Base-by-base conservation (phyloP, 371 early-diverging fungal genomes). In the Mortierella sp. region DNA sequence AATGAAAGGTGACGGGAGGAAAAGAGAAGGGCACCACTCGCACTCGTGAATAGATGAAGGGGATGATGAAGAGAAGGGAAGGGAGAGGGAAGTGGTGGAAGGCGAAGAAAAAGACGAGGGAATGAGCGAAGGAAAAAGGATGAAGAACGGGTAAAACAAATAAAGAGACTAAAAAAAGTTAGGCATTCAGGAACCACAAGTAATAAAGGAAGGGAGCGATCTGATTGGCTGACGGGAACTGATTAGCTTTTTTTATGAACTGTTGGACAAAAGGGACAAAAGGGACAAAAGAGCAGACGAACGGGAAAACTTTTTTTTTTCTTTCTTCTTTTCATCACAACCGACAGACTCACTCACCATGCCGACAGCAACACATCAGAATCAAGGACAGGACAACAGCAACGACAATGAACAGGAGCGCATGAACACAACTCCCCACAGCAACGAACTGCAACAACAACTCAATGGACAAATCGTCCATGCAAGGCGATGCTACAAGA, bases 381-480 rank as follows among this genome's bases (percentile, higher is more conserved):
- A 42, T 21, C 55, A 45, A 13, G 42, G 4, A n/a, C 58, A 45
- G 58, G 9, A n/a, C 26, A 28, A 38, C 45, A 3, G 14, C 26
- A 28, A 38, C 0, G 26, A n/a, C 38, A 34, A 28, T 11, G 72
- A 8, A n/a, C 48, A 72, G 54, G 21, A 50, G 9, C 52, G 13
- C 31, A 55, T 21, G 52, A 28, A 4, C 11, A 2, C 50, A 71
- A 42, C 14, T 21, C 42, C 5, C 7, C 19, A 21, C 73, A 52
- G 24, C 52, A 8, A 26, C 21, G 38, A 34, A 24, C 52, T 5
- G 5, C 42, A 19, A 8, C 47, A 52, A 19, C 47, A 26, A 34
- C 58, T 84, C 4, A 75, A 38, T 9, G 92, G 92, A 6, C 90
- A 92, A 74, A 83, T 92, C 26, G 83, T 90, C 0, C 91, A 89